phyloP scores from a whole-genome alignment of 345 rosid genomes.

The Fremontodendron californicum region DNA sequence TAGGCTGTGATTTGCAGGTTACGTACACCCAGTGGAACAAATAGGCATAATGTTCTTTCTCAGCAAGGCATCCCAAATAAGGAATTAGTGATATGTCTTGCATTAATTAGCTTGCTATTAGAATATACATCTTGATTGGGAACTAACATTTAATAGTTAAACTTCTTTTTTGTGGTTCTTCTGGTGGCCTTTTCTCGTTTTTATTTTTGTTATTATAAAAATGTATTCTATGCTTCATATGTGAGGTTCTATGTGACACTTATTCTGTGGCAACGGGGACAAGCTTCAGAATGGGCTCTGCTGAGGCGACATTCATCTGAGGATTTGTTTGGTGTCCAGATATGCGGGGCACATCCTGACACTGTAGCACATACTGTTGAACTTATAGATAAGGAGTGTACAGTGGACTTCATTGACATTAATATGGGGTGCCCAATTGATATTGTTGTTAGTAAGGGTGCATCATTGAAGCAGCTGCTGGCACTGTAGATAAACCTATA shows the following conservation, averaged over 20 bases:
- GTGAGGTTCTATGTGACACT: background rate
- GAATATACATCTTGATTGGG: background rate
- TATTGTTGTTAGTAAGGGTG: conserved; percentile 83
- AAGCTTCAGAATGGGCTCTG: conserved; percentile 99
- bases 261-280: conserved; percentile 49
- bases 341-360: conserved; percentile 82
- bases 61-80: background rate
- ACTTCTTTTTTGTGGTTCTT: background rate
- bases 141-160: background rate
- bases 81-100: background rate
- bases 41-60: background rate
- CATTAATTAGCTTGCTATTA: background rate
- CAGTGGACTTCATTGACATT: conserved; percentile 83
- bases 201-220: background rate
- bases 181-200: background rate
- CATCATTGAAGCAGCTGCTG: conserved; percentile 69
- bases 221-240: background rate
- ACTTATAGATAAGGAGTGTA: conserved; percentile 77
- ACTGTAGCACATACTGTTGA: conserved; percentile 67
- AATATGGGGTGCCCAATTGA: conserved; percentile 99
- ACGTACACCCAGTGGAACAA: background rate
- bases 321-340: conserved; percentile 94
- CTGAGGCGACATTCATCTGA: conserved; percentile 84
- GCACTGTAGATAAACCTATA: conserved; percentile 72
- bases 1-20: background rate